Percentiles rank a stretch among this genome's conserved stretches.
Evolutionary conservation across 371 early-diverging fungal genomes (phyloP).

Genomic region (Apophysomyces sp.): DNA sequence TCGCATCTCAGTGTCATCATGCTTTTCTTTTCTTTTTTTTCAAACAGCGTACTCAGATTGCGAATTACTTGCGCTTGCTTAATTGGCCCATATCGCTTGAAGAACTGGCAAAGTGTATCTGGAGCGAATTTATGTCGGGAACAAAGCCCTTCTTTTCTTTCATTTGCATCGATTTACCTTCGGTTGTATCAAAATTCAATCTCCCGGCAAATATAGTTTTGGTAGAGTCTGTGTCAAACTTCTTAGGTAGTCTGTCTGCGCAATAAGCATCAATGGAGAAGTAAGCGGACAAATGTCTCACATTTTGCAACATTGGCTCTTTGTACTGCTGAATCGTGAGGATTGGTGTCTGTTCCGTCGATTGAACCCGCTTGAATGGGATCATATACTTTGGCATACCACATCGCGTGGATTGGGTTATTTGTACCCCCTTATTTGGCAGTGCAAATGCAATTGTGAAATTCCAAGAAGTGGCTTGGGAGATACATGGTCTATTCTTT

Average conservation of each 20-base stretch:
- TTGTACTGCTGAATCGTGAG: constrained; percentile 55
- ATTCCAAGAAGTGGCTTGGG: background rate
- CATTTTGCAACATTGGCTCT: constrained; percentile 41
- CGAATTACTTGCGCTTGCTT: constrained; percentile 20
- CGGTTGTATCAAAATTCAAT: constrained; percentile 44
- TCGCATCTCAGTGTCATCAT: background rate
- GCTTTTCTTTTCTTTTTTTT: background rate
- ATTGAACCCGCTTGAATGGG: constrained; percentile 59
- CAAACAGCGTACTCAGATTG: constrained; percentile 36
- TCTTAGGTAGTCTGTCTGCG: constrained; percentile 34
- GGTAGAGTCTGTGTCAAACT: constrained; percentile 34
- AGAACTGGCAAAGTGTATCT: constrained; percentile 25
- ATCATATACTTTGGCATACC: constrained; percentile 54
- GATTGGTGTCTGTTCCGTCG: constrained; percentile 47
- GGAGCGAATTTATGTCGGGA: background rate
- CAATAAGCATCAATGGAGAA: background rate
- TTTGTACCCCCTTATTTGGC: no score
- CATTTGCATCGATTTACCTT: constrained; percentile 30
- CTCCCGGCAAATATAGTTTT: constrained; percentile 54
- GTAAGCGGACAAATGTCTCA: constrained; percentile 7
- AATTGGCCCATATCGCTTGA: constrained; percentile 43
- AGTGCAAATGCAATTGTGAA: no score
- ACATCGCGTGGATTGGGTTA: constrained; percentile 27
- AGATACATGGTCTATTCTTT: background rate
- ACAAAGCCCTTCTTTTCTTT: background rate